A percentile compares a stretch with the other conserved stretches of the same genome.
These are phyloP conservation scores for Jackrogersella multiformis DNA, from an alignment of 495 filamentous ascomycete genomes.

Conservation along the genomic window DNA sequence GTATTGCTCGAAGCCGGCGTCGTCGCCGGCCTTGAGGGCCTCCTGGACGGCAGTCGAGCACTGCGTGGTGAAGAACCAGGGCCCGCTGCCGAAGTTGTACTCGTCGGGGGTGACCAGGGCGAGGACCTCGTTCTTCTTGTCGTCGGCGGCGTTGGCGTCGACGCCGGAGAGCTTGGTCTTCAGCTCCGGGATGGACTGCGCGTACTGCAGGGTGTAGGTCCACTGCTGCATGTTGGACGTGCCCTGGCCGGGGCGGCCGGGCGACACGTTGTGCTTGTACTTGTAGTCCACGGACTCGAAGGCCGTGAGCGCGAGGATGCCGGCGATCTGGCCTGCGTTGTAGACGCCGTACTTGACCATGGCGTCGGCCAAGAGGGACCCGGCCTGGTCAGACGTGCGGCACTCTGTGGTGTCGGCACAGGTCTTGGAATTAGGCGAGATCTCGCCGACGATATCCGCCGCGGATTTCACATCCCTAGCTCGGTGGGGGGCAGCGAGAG, in stretches of 20 bases:
- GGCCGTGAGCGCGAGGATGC: conserved; percentile 68
- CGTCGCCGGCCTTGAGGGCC: conserved; percentile 58
- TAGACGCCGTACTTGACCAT: conserved; percentile 66
- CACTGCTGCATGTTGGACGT: conserved; percentile 82
- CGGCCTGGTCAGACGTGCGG: conserved; percentile 70
- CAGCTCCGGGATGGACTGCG: conserved; percentile 62
- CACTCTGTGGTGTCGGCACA: conserved; percentile 69
- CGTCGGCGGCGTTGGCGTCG: conserved; percentile 33
- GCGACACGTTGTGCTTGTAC: conserved; percentile 72
- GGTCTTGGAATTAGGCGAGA: conserved; percentile 58
- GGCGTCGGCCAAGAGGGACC: conserved; percentile 62
- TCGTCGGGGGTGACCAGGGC: conserved; percentile 66
- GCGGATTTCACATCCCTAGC: conserved; percentile 54
- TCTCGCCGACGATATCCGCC: conserved; percentile 56
- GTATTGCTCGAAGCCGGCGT: conserved; percentile 70
- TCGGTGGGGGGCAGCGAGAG: conserved; percentile 26
- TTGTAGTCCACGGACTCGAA: conserved; percentile 75
- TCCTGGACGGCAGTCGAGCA: conserved; percentile 60
- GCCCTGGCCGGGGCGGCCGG: conserved; percentile 74
- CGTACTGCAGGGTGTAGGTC: conserved; percentile 70
- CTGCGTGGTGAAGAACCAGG: conserved; percentile 77
- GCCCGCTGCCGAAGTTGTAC: conserved; percentile 75
- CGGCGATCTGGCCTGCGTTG: conserved; percentile 66
- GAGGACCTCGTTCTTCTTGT: conserved; percentile 59
- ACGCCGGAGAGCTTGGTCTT: conserved; percentile 50